A percentile compares a stretch with the other conserved stretches of the same genome.
Evolutionary conservation across 805 yeast species (phyloP).

Genomic region (Wickerhamomyces bisporus): DNA sequence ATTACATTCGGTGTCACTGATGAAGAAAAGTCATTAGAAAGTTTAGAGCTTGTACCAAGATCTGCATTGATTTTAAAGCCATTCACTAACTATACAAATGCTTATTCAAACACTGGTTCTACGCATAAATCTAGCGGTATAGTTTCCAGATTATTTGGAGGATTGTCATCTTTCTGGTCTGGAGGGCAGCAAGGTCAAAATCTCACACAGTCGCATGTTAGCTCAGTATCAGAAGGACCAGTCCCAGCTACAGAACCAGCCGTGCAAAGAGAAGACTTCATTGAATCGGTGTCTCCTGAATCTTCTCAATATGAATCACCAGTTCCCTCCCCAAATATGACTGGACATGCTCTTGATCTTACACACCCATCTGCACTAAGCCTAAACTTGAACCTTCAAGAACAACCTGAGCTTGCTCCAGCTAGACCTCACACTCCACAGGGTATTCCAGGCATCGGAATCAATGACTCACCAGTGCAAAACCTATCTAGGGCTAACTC

Average conservation of each 20-base stretch:
- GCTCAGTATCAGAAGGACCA: neutral
- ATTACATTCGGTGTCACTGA: constrained; percentile 57
- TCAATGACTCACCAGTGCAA: constrained; percentile 11
- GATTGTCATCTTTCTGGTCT: constrained; percentile 31
- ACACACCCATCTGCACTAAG: constrained; percentile 21
- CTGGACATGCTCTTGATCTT: constrained; percentile 6
- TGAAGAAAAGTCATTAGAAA: constrained; percentile 48
- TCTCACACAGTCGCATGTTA: constrained; percentile 4
- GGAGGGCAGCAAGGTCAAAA: constrained; percentile 1
- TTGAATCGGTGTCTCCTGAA: constrained; percentile 10
- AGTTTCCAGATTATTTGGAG: constrained; percentile 27
- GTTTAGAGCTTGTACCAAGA: constrained; percentile 61
- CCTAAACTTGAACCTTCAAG: constrained; percentile 13
- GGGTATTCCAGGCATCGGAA: no score
- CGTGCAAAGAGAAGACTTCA: constrained; percentile 4
- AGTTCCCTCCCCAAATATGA: constrained; percentile 16
- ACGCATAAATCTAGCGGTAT: constrained; percentile 18
- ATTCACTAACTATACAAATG: constrained; percentile 26
- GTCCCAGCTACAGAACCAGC: neutral
- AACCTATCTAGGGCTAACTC: constrained; percentile 10
- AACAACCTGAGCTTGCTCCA: constrained; percentile 7
- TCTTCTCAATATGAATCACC: constrained; percentile 26
- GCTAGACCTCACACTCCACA: constrained; percentile 12
- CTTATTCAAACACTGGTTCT: constrained; percentile 24
- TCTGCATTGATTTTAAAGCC: constrained; percentile 75